Evolutionary conservation across 495 filamentous ascomycete genomes (phyloP), one percentile per base, ranked within the genome.

Genomic region (Hyphodiscus hymeniophilus): DNA sequence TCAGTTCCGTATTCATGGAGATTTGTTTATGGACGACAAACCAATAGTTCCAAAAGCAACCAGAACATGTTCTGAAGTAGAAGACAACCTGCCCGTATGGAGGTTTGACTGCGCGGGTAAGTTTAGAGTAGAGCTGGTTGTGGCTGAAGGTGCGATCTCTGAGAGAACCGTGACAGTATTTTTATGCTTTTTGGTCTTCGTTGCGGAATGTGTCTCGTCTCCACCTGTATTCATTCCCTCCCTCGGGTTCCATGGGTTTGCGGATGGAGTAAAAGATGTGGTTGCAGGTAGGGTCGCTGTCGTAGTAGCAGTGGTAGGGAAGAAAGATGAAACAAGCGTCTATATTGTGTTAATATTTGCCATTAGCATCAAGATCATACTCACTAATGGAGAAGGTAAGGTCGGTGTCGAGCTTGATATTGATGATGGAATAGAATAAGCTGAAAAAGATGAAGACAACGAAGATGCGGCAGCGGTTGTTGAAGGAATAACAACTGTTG

Each of bases 11-110:
- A 40, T 12, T 12, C 2, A 18, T n/a, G 16, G 46, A 3, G 44
- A 34, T 3, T 17, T 0, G n/a, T 41, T 34, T 28, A 21, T 12
- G 11, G 15, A 16, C 21, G 15, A 55, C 63, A 54, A 60, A 76
- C 73, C 70, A 48, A 76, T 74, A 15, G 71, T 61, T 15, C 72
- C 71, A 11, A 64, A 64, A 23, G 70, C 70, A 47, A 76, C 65
- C 45, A 75, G 48, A 13, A 68, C 51, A 24, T 65, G 64, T 50
- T 76, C 66, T 7, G 63, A 61, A 39, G 60, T 63, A 2, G 50
- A 51, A 35, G 54, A 49, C 13, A 60, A 23, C 16, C 23, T 20
- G 20, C 10, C 17, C 6, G 8, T 4, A 22, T 40, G 20, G 20
- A 7, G 13, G 10, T 40, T 20, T 21, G 38, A 7, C 17, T 40